Evolutionary conservation across 176 grass and related monocot species (phyloP).

Genomic region (Alloteropsis semialata): DNA sequence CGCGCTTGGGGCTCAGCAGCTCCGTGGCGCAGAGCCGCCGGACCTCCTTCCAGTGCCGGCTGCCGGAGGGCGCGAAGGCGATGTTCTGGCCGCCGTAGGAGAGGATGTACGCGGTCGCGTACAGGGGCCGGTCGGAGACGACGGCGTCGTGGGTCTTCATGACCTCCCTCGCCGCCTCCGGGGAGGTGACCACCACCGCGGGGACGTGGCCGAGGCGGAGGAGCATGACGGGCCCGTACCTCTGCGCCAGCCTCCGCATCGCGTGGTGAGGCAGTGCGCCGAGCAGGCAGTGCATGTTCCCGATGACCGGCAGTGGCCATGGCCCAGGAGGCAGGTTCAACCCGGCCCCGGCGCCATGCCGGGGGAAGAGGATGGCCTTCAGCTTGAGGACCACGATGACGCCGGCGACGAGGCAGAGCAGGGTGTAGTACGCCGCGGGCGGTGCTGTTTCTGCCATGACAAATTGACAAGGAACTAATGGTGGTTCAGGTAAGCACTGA

Average conservation of each 20-base stretch:
- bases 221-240: conserved; percentile 38
- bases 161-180: conserved; percentile 48
- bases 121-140: conserved; percentile 40
- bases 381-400: neutral
- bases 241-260: conserved; percentile 24
- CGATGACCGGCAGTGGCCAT: conserved; percentile 18
- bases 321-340: conserved; percentile 37
- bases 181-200: conserved; percentile 47
- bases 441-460: neutral
- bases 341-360: neutral
- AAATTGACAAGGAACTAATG: neutral
- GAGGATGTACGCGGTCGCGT: conserved; percentile 13
- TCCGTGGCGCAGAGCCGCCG: conserved; percentile 47
- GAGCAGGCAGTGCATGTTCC: conserved; percentile 43
- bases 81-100: conserved; percentile 33
- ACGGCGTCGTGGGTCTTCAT: conserved; percentile 53
- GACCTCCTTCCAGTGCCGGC: conserved; percentile 35
- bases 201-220: conserved; percentile 41
- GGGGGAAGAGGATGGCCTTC: neutral
- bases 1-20: conserved; percentile 34
- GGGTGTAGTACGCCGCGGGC: neutral
- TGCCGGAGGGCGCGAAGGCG: conserved; percentile 33
- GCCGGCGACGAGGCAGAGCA: neutral
- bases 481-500: neutral
- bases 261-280: conserved; percentile 48